Percentiles rank a stretch among this genome's conserved stretches.
These are phyloP conservation scores for Hamigera avellanea DNA, from an alignment of 495 filamentous ascomycete genomes.

Conservation along the genomic window DNA sequence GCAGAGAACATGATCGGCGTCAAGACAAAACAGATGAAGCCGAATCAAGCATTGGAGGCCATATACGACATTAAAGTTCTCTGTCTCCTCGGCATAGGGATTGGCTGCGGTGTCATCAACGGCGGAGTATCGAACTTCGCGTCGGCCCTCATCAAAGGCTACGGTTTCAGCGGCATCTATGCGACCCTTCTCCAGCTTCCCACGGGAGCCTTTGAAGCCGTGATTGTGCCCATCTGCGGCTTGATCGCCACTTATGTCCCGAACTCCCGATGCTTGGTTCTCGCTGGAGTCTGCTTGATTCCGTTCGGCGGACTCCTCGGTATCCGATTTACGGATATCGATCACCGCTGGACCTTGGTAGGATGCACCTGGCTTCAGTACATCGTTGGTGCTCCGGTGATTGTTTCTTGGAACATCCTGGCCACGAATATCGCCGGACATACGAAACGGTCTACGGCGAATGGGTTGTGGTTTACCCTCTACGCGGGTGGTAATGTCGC, in stretches of 20 bases:
- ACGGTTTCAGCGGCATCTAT: conserved; percentile 23
- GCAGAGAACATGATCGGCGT: conserved; percentile 42
- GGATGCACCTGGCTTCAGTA: conserved; percentile 42
- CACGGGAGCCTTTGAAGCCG: conserved; percentile 31
- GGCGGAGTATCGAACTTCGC: conserved; percentile 35
- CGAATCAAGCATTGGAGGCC: conserved; percentile 25
- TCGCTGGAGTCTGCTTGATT: neutral
- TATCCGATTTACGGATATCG: conserved; percentile 27
- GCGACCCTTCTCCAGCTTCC: conserved; percentile 36
- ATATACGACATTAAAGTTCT: conserved; percentile 29
- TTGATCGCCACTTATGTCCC: conserved; percentile 22
- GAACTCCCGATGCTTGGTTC: neutral
- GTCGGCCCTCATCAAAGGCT: conserved; percentile 35
- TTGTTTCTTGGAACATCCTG: conserved; percentile 44
- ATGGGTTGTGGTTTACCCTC: conserved; percentile 25
- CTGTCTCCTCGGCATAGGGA: conserved; percentile 21
- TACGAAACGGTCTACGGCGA: conserved; percentile 47
- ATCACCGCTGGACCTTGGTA: conserved; percentile 38
- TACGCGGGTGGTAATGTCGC: conserved; percentile 30
- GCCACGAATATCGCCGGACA: conserved; percentile 52
- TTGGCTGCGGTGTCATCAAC: conserved; percentile 32
- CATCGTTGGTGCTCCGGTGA: conserved; percentile 34
- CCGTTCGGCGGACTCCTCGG: conserved; percentile 33
- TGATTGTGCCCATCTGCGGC: conserved; percentile 24
- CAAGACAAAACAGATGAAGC: conserved; percentile 24